Evolutionary conservation across 768 basidiomycete species (phyloP).

Genomic region (Naganishia kalamii): DNA sequence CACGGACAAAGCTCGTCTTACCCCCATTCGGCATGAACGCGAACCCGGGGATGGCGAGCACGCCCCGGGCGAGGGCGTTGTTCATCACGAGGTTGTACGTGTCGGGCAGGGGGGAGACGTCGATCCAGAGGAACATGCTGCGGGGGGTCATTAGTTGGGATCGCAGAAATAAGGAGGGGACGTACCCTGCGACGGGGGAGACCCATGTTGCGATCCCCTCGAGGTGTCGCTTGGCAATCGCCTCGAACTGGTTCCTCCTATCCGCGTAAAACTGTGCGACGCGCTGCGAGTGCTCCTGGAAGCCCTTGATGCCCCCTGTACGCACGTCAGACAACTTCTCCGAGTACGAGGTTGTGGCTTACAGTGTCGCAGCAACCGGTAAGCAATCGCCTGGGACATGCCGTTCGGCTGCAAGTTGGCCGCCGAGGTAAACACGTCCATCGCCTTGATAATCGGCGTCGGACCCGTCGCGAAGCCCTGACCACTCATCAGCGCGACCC

Average conservation of each 20-base stretch:
- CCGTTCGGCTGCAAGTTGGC: constrained; percentile 50
- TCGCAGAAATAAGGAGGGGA: constrained; percentile 49
- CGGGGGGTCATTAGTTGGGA: neutral
- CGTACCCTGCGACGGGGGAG: constrained; percentile 36
- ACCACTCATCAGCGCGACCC: constrained; percentile 48
- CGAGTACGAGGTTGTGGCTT: constrained; percentile 51
- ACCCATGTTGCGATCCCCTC: constrained; percentile 58
- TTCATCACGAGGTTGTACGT: constrained; percentile 66
- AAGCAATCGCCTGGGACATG: constrained; percentile 40
- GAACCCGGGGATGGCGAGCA: constrained; percentile 77
- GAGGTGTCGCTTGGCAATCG: constrained; percentile 68
- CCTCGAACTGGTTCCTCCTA: constrained; percentile 66
- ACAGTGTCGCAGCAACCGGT: constrained; percentile 35
- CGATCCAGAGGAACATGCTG: constrained; percentile 77
- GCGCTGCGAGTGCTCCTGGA: constrained; percentile 59
- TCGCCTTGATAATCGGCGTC: constrained; percentile 58
- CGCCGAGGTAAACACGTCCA: constrained; percentile 58
- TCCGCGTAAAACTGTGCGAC: constrained; percentile 56
- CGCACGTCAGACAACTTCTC: constrained; percentile 20
- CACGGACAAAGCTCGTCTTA: constrained; percentile 69
- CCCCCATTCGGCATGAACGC: constrained; percentile 65
- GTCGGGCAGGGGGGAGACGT: constrained; percentile 54
- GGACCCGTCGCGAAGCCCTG: constrained; percentile 77
- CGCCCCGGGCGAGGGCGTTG: constrained; percentile 69
- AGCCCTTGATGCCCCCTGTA: constrained; percentile 68